Conservation (phyloP, 1,284 basidiomycete species). For the Puccinia hordei region DNA sequence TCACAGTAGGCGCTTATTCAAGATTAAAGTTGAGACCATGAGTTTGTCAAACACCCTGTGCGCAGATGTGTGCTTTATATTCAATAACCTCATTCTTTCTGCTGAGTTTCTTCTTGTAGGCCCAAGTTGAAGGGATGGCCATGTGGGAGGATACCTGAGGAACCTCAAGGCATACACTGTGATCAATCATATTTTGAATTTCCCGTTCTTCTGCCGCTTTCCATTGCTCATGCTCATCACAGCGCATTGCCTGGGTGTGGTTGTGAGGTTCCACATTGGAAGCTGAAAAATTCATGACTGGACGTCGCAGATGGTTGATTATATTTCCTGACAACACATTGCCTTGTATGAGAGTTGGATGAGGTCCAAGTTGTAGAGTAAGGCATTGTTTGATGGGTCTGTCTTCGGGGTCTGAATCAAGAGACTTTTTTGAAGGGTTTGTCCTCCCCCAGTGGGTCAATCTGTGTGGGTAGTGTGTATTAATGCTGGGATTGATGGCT, state of each 20-base stretch:
- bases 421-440: too few relatives aligned
- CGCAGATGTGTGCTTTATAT: conserved; percentile 8
- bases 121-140: conserved; percentile 2
- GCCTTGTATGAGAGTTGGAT: neutral
- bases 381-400: too few relatives aligned
- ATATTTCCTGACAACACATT: neutral
- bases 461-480: neutral
- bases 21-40: neutral
- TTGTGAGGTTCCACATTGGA: neutral
- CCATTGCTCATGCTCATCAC: neutral
- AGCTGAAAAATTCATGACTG: too few relatives aligned
- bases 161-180: neutral
- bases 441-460: too few relatives aligned
- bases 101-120: conserved; percentile 19
- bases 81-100: neutral
- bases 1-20: neutral
- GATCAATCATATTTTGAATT: neutral
- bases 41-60: neutral
- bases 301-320: neutral
- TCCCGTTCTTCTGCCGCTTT: neutral
- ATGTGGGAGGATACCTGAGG: too few relatives aligned
- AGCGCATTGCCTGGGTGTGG: neutral
- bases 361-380: neutral
- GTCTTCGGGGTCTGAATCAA: too few relatives aligned
- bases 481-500: neutral